Base-by-base conservation (phyloP, 768 basidiomycete species). In the Kwoniella dendrophila region DNA sequence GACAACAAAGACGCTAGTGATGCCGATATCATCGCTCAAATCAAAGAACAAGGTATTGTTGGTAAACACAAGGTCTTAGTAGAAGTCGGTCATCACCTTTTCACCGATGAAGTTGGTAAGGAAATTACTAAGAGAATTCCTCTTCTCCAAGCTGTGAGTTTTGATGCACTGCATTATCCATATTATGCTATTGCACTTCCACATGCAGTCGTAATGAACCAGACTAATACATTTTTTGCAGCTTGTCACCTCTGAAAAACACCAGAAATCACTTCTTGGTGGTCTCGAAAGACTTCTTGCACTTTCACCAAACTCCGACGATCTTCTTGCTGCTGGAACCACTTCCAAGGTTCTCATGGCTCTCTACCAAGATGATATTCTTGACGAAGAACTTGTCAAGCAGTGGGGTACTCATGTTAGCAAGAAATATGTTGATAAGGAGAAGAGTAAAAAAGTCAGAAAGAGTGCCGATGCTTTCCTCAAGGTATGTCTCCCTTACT, bases 351-450 rank as follows among this genome's bases (percentile, higher is more conserved):
- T 96, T 67, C 83, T 99, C 63, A 97, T 98, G 94, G 85, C 80
- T 12, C 85, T 96, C 71, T 99, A 97, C 79, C 93, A 98, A 79
- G 85, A 82, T 40, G 96, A 98, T 69, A 82, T 98, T 18, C 81
- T 99, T 54, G 93, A 97, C 6, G 96, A 99, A 78, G 92, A 91
- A 26, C 84, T 95, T 5, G 83, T 94, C 51, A 86, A 83, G 10
- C 87, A 93, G 66, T 97, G 93, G 95, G 93, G 93, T 8, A 95
- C 91, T 3, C 93, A 95, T 70, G 91, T 93, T 76, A 90, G 88
- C 81, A 95, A 90, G 84, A 96, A 97, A 82, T 95, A 92, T 75
- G 90, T 93, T 45, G 90, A 95, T 80, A 92, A 89, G 81, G 93
- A 97, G 27, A 88, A 86, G 47, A 90, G 89, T 79, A 98, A 97